Evolutionary conservation across 2,329 filamentous ascomycete species (phyloP), one percentile per base, ranked within the genome.

Genomic region (Nannizziopsis barbatae): DNA sequence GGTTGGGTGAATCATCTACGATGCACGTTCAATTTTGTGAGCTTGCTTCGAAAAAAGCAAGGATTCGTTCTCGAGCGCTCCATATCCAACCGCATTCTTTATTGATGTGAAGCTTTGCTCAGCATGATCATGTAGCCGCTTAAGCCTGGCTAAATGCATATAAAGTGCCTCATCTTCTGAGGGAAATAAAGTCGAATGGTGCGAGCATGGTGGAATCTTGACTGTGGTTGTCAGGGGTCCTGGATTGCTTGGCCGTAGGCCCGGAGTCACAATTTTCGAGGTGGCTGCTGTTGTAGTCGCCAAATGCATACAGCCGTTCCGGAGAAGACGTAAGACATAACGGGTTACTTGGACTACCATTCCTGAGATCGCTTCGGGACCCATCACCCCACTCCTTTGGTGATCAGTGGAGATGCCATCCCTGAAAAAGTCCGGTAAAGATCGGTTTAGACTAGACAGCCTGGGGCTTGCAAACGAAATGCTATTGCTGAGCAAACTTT

Each of bases 231-330:
- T 30, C 42, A 20, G 36, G 30, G 5, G 30, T 2, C 37, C 22
- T 22, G 11, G 33, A n/a, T 8, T 47, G 14, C 35, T 31, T 35
- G 2, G 18, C 17, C 27, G 6, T 2, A 7, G 22, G 42, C 9
- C 41, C 35, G 45, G 37, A 38, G 36, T 30, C 45, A 47, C 45
- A 47, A 47, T 42, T 31, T 35, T 41, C 37, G 45, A 47, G 45
- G 38, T 20, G 18, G 27, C 33, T 36, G 17, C 17, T 22, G 44
- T 20, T 27, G 36, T 33, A 14, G 36, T 33, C 30, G 30, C 45
- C 31, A 47, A 35, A 30, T 47, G 45, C 45, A 37, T 15, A 42
- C 15, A 47, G 37, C 45, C 45, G 45, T 36, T 31, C 1, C 27
- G 33, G 35, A 42, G 15, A 10, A 14, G 38, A 42, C 1, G 22